Base-by-base conservation (phyloP, 202 grass and related monocot species). In the Schoenoplectus triqueter region DNA sequence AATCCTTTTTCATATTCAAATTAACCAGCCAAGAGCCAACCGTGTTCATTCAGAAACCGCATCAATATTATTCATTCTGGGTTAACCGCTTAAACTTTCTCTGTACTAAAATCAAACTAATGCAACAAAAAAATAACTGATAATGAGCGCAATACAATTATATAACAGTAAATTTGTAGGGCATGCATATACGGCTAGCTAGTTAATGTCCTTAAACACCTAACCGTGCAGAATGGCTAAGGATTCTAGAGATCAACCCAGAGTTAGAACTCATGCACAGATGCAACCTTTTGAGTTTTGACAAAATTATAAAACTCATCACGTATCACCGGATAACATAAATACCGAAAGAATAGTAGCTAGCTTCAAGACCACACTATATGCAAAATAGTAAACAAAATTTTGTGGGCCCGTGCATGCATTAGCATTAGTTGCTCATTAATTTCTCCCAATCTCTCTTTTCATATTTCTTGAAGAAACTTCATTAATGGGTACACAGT, bases 401-500 rank as follows among this genome's bases (percentile, higher is more conserved):
- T 50, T 68, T 66, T 1, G 80, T 52, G 80, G 80, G n/a, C 64
- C 64, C 40, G 49, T 69, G 62, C 11, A 20, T 66, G 56, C 56
- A 59, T 59, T 65, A 11, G 21, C 11, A 80, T 80, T 80, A 65
- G 46, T 69, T 82, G 45, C 47, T 66, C 46, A 69, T 82, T 82
- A 17, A 82, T 82, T 15, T 70, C 20, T 83, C 47, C 13, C n/a
- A 40, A 31, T 69, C 64, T 54, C 13, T 45, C n/a, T 52, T 6
- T 68, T 9, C 14, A 70, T 70, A 18, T 83, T 59, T 78, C 6
- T 39, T 55, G 20, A 21, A 83, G 48, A 70, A 83, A 55, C 65
- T 70, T 83, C 81, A 83, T 69, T 83, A 69, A 83, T 83, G 81
- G 45, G 18, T 83, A 41, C 65, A 69, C 81, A 55, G 22, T 22